Evolutionary conservation across 768 basidiomycete species (phyloP), one percentile per base, ranked within the genome.

Genomic region (Collybiopsis luxurians): DNA sequence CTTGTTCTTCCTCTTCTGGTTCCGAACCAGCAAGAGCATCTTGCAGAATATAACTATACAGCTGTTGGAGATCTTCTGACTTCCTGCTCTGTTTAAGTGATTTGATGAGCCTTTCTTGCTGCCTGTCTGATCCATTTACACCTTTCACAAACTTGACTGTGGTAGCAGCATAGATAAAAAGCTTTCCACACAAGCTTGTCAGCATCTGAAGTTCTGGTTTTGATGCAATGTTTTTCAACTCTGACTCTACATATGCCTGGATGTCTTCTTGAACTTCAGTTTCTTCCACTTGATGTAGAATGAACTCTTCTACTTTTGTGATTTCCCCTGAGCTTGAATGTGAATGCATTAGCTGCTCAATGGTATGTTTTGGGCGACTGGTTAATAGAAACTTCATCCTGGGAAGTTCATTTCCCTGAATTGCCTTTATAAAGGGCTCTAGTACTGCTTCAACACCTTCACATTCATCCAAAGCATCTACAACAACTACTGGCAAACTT

Each of bases 401-500:
- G 1, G 15, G 23, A 21, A 53, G 5, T 27, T 40, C 5, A 3
- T 42, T 27, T 38, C 27, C 27, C 13, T 53, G 52, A 26, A 53
- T 43, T 1, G 52, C 52, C 40, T 36, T 3, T 42, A 53, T 39
- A 6, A 53, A 19, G 23, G 52, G 24, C 15, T 6, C 28, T 2
- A 53, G 39, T 4, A 43, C 26, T 30, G 2, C 15, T 26, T 13
- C 23, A 27, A 43, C 27, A 21, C 11, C 27, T 3, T 24, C 15
- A 28, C 52, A 53, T 31, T 53, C 52, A 53, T 53, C 52, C n/a
- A 53, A 24, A 27, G 52, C 52, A 53, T 53, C 52, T 9, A 53
- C 13, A 17, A 53, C 52, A 13, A 53, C 19, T 4, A 53, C 39
- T 26, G 34, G 39, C 11, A 27, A 21, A 23, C 19, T 9, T n/a